Percentiles rank a stretch among this genome's conserved stretches.
Conservation (phyloP, 768 basidiomycete genomes). For the Lactarius tabidus region DNA sequence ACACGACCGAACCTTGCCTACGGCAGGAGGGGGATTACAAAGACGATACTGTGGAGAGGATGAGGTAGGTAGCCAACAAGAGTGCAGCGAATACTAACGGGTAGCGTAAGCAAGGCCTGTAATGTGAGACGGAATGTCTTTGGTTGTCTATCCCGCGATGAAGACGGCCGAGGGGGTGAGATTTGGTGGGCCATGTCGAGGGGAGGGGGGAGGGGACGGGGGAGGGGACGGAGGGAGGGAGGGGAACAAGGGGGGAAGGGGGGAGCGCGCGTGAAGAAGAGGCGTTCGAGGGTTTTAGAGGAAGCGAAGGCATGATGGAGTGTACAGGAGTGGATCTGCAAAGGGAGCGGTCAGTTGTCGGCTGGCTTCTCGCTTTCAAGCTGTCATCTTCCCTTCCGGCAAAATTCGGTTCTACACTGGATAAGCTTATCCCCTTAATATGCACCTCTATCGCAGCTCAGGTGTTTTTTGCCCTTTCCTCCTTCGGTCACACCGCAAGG, state of each 20-base stretch:
- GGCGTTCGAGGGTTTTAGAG: conserved; percentile 17
- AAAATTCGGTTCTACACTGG: background rate
- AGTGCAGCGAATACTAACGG: conserved; percentile 33
- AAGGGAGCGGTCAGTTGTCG: background rate
- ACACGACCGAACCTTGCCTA: conserved; percentile 65
- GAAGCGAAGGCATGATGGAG: background rate
- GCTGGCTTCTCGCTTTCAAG: conserved; percentile 9
- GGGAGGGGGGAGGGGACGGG: background rate
- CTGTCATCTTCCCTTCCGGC: conserved; percentile 12
- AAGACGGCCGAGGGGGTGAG: conserved; percentile 1
- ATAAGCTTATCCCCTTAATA: background rate
- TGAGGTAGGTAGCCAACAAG: background rate
- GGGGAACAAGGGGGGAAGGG: background rate
- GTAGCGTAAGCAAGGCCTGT: conserved; percentile 37
- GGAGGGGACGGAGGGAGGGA: too few species aligned
- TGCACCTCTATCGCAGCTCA: background rate
- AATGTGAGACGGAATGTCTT: conserved; percentile 35
- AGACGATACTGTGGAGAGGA: conserved; percentile 39
- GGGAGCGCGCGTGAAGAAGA: background rate
- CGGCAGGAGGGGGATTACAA: conserved; percentile 65
- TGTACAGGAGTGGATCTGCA: conserved; percentile 11
- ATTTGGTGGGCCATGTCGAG: conserved; percentile 15
- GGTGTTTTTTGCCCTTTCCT: background rate
- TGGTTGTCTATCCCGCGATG: conserved; percentile 28
- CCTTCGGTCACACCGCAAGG: background rate